phyloP scores from a whole-genome alignment of 225 moss, liverwort and hornwort genomes.

The Polytrichum commune region DNA sequence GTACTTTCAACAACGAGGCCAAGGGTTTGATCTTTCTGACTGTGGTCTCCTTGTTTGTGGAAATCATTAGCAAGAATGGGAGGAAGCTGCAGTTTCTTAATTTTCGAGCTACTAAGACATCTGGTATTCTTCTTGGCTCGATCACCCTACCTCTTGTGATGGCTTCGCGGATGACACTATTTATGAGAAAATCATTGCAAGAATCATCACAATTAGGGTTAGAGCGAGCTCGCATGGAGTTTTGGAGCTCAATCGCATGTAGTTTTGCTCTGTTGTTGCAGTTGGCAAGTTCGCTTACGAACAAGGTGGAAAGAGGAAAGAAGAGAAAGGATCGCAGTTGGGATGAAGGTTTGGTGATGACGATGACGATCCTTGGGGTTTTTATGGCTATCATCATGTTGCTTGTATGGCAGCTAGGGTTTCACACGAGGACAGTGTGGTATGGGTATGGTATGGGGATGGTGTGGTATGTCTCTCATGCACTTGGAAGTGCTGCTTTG shows the following conservation, averaged over 20 bases:
- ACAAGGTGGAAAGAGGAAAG: slow-evolving; percentile 26
- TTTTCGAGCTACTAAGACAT: slow-evolving; percentile 58
- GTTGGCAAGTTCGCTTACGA: slow-evolving; percentile 25
- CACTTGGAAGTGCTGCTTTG: slow-evolving; percentile 51
- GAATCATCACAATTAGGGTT: slow-evolving; percentile 7
- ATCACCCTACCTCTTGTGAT: slow-evolving; percentile 67
- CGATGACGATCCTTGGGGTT: slow-evolving; percentile 1
- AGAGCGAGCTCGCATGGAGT: slow-evolving; percentile 44
- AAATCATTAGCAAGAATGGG: slow-evolving; percentile 28
- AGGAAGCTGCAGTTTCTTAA: slow-evolving; percentile 24
- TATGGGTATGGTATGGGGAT: slow-evolving; percentile 7
- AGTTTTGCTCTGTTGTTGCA: slow-evolving; percentile 56
- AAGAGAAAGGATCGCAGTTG: background rate
- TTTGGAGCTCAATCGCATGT: slow-evolving; percentile 74
- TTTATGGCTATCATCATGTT: slow-evolving; percentile 7
- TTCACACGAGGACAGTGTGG: slow-evolving; percentile 6
- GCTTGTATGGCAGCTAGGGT: slow-evolving; percentile 35
- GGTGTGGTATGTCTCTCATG: slow-evolving; percentile 43
- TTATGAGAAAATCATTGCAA: slow-evolving; percentile 13
- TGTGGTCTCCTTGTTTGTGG: slow-evolving; percentile 41
- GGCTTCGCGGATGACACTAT: slow-evolving; percentile 46
- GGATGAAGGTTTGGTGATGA: background rate
- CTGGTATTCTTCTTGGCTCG: slow-evolving; percentile 79
- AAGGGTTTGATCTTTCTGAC: slow-evolving; percentile 42
- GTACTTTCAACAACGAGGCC: slow-evolving; percentile 31